Evolutionary conservation across 148 eudicot genomes (phyloP), one percentile per base, ranked within the genome.

Genomic region (Spergularia bocconei): DNA sequence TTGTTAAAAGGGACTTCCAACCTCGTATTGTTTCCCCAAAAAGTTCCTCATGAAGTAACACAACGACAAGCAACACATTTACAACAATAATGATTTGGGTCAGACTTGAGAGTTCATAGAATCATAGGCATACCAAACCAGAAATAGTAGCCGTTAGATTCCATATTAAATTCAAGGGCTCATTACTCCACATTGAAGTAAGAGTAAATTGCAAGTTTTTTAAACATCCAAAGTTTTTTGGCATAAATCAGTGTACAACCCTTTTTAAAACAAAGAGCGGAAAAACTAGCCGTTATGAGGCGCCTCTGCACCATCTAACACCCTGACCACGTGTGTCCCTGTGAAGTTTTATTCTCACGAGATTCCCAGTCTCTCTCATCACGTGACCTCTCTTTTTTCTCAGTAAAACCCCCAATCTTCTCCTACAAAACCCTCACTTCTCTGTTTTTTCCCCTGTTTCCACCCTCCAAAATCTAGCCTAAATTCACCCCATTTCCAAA

Each of bases 11-110:
- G 36, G 36, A 29, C 36, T 29, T 50, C 38, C 60, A 65, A 64
- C 83, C 83, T 80, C 80, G 83, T 70, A 76, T 67, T 50, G 36
- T 65, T 39, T 75, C 66, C 77, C 73, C 65, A 47, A 75, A 75
- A 19, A 11, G 23, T n/a, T 47, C 44, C 29, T 19, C 55, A 73
- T 20, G 44, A 54, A 65, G 11, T 20, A 9, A 62, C 57, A 73
- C 51, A 41, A 66, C 63, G 9, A 60, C 73, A 61, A 38, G 57
- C 1, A 57, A 51, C 70, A 74, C 36, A 29, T 29, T 29, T 13
- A 6, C 25, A 23, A 61, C 36, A 48, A n/a, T 76, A 76, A 57
- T 53, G 63, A 62, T 70, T 75, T 39, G 63, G 47, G 63, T 71
- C 74, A 71, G 63, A 71, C 8, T 41, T 41, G 8, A 44, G 1